These are phyloP conservation scores for Saccharomycopsis schoenii DNA, from an alignment of 805 yeast genomes.

Conservation along the genomic window DNA sequence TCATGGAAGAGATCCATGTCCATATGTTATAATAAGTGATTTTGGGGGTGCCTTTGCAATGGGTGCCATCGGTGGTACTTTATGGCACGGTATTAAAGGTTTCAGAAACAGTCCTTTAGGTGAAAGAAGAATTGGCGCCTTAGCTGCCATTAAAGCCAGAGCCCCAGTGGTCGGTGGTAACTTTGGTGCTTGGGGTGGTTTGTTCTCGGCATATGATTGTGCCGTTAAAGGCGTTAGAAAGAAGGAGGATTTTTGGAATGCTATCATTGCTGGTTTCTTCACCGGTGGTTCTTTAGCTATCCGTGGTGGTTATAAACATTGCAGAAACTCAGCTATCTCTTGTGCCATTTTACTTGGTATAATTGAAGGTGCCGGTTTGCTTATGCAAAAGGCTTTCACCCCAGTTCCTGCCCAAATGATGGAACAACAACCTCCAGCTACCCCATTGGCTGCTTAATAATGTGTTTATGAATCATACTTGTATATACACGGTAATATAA, in stretches of 20 bases:
- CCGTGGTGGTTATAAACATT: constrained; percentile 98
- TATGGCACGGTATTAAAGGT: constrained; percentile 99
- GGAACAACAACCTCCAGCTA: constrained; percentile 11
- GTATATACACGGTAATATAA: background rate
- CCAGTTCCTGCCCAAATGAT: constrained; percentile 11
- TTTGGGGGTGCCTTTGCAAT: constrained; percentile 98
- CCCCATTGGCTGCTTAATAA: constrained; percentile 11
- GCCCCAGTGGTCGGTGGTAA: constrained; percentile 99
- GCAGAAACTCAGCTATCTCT: constrained; percentile 91
- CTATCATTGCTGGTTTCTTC: constrained; percentile 94
- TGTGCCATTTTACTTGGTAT: constrained; percentile 96
- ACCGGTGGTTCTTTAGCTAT: constrained; percentile 97
- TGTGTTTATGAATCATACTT: background rate
- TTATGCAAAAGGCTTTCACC: constrained; percentile 86
- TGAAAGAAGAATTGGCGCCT: constrained; percentile 83
- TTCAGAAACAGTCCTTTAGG: constrained; percentile 97
- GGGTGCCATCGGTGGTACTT: constrained; percentile 98
- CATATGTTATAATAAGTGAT: constrained; percentile 89
- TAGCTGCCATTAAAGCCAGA: constrained; percentile 85
- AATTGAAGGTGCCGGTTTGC: constrained; percentile 96
- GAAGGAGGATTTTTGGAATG: constrained; percentile 98
- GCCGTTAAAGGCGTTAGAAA: constrained; percentile 89
- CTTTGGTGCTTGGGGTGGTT: constrained; percentile 99
- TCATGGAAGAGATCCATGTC: constrained; percentile 99
- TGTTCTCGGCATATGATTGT: constrained; percentile 93